Evolutionary conservation across 441 rosid species (phyloP), one percentile per base, ranked within the genome.

Genomic region (Aquilaria agallochum): DNA sequence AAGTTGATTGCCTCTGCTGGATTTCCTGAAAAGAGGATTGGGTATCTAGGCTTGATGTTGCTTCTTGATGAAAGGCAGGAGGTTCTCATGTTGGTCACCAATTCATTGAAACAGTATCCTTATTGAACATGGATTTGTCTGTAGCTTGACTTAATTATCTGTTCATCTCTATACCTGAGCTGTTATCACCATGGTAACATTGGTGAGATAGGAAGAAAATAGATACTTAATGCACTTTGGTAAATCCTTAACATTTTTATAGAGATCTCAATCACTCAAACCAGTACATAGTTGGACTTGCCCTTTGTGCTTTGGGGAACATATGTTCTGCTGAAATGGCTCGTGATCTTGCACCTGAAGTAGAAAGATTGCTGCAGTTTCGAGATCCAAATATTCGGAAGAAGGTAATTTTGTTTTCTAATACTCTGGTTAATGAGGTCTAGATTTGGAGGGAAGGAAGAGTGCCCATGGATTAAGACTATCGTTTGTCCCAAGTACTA

Each of bases 301-400:
- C 99, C 31, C 92, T 92, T 65, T 95, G 99, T 85, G 99, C 99
- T 74, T 78, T 94, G 76, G 99, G 99, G 69, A 95, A 95, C 71
- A 95, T 92, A 66, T 92, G 97, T 66, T 95, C 99, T 32, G 99
- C 97, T 15, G 99, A 95, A 76, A 95, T 95, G 98, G 97, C 99
- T 20, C 94, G 96, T 73, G 99, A 92, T 86, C 96, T 95, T 78
- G 98, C 98, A 6, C 96, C 98, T 40, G 98, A 95, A 82, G 99
- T 95, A 55, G 99, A 95, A 78, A 83, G 95, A 82, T 74, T 95
- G 72, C 82, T 95, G 72, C 95, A 82, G 74, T 95, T 92, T 86
- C 94, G 99, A 76, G 99, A 95, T 75, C 99, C 99, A 62, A 92
- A 95, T 71, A 83, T 92, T 68, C 88, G 99, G 68, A 95, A 95